Base-by-base conservation (phyloP, 1,139 yeast species). In the Candida sanyaensis region DNA sequence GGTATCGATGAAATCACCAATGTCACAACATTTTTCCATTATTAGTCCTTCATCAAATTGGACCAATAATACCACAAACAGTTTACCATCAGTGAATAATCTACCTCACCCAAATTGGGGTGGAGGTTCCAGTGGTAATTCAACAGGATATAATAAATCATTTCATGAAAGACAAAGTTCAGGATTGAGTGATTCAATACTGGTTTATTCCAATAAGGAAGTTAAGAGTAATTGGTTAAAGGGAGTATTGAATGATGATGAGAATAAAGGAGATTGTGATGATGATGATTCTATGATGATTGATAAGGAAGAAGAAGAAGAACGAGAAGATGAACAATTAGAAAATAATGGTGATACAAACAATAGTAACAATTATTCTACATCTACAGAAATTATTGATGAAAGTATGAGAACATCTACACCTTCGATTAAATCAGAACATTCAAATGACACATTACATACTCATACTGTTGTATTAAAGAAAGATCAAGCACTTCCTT, bases 171-270 rank as follows among this genome's bases (percentile, higher is more conserved):
- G 44, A 27, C 44, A 41, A 21, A 41, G 44, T 34, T 41, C 39
- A 6, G 31, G n/a, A 32, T 13, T 41, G 4, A 41, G 44, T 41
- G 44, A 41, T 41, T 34, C 39, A 7, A 23, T 31, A 11, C 44
- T 41, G 44, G 39, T 41, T 12, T 41, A 12, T 41, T 41, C 44
- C 10, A 43, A 43, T n/a, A 39, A 31, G 30, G 44, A 36, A 26
- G 37, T 31, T 9, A 50, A 50, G 30, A 47, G 47, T 26, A 49
- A 47, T 45, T 55, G 59, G 59, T 47, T 55, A 32, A 54, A 48
- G 42, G 58, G 55, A 4, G 59, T 55, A 4, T 52, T 55, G 33
- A 55, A 55, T 42, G 49, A 46, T 30, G 56, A 55, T 9, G 45
- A 44, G 3, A 37, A 32, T 17, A 23, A 36, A 28, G 30, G 24